Percentiles rank a stretch among this genome's conserved stretches.
These are phyloP conservation scores for Butyriboletus appendiculatus DNA, from an alignment of 1,284 basidiomycete genomes.

Conservation along the genomic window DNA sequence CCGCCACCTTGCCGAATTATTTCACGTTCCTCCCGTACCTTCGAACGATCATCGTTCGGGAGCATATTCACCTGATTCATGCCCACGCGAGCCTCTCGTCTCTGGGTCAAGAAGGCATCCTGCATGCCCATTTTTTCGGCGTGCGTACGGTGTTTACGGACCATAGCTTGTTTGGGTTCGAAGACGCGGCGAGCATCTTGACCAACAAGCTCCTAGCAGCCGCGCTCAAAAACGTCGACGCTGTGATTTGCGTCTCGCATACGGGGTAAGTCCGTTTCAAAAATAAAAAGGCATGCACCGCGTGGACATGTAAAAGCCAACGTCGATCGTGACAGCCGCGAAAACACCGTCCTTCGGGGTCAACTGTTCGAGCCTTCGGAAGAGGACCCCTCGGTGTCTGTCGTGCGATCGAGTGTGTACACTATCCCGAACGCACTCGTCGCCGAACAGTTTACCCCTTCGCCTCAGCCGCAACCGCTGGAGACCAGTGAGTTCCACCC, in stretches of 20 bases:
- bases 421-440: constrained; percentile 97
- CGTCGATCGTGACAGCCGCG: constrained; percentile 54
- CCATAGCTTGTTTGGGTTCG: constrained; percentile 95
- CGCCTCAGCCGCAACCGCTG: constrained; percentile 43
- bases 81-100: constrained; percentile 91
- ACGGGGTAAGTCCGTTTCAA: constrained; percentile 66
- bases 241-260: constrained; percentile 96
- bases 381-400: constrained; percentile 42
- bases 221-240: constrained; percentile 88
- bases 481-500: constrained; percentile 58
- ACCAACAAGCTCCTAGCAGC: constrained; percentile 95
- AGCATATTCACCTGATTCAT: constrained; percentile 87
- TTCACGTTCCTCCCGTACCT: constrained; percentile 91
- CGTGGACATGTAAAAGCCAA: not conserved
- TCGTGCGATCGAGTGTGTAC: constrained; percentile 68
- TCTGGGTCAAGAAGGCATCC: constrained; percentile 89
- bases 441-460: constrained; percentile 82
- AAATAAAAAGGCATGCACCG: not conserved
- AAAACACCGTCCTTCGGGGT: constrained; percentile 93
- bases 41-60: constrained; percentile 85
- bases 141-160: constrained; percentile 94
- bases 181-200: constrained; percentile 93
- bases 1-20: constrained; percentile 94
- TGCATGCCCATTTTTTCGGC: constrained; percentile 85
- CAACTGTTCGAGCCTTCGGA: constrained; percentile 58